Evolutionary conservation across 257 asterid species (phyloP).

Genomic region (Asclepias syriaca): DNA sequence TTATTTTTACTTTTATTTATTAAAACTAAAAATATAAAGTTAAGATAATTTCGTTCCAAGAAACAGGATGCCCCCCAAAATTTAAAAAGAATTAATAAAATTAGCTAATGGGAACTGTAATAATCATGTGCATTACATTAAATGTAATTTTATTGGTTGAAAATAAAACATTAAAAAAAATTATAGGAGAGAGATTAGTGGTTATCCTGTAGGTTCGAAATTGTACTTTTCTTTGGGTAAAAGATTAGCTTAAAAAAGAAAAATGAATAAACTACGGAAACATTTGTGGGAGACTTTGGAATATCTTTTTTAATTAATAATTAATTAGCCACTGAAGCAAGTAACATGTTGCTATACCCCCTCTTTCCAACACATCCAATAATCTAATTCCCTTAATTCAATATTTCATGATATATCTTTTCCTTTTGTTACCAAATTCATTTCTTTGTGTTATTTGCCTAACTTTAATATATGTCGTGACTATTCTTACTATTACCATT

Average conservation of each 20-base stretch:
- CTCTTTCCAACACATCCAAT: conserved; percentile 29
- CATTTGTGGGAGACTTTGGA: conserved; percentile 18
- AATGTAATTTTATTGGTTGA: too few relatives aligned
- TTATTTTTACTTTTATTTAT: neutral
- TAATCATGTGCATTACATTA: neutral
- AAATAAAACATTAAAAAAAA: too few relatives aligned
- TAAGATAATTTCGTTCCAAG: neutral
- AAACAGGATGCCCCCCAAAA: neutral
- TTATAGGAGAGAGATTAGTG: too few relatives aligned
- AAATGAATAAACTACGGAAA: neutral
- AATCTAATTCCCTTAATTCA: conserved; percentile 18
- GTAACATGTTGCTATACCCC: conserved; percentile 23
- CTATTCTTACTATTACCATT: too few relatives aligned
- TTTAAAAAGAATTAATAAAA: too few relatives aligned
- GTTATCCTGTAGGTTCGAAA: neutral
- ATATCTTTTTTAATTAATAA: conserved; percentile 25
- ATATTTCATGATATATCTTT: neutral
- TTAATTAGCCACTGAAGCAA: conserved; percentile 30
- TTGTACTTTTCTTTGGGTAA: neutral
- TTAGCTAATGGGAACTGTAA: too few relatives aligned
- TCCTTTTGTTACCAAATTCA: neutral
- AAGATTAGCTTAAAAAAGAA: neutral
- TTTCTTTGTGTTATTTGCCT: neutral
- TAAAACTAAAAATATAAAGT: too few relatives aligned
- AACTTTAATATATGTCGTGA: too few relatives aligned